A percentile compares a stretch with the other conserved stretches of the same genome.
These are phyloP conservation scores for Prunus dulcis DNA, from an alignment of 306 rosid species.

Conservation along the genomic window DNA sequence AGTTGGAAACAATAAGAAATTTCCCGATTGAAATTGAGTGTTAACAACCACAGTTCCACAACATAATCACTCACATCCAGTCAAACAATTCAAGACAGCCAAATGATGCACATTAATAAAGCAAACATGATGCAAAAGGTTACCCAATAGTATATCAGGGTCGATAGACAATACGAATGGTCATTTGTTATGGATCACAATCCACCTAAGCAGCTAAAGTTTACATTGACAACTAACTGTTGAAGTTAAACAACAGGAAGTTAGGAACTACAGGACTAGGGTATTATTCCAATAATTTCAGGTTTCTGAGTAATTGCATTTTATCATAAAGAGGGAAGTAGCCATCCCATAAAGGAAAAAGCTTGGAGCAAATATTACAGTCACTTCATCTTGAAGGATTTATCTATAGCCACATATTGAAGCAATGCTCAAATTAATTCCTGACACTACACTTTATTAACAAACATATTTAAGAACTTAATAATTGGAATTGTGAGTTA, in stretches of 20 bases:
- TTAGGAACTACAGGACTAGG: not conserved
- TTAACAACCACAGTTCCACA: not conserved
- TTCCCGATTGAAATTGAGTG: not conserved
- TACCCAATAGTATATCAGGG: not conserved
- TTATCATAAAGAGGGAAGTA: not conserved
- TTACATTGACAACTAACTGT: not conserved
- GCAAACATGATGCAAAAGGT: not conserved
- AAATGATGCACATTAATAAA: not conserved
- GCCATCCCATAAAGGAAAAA: not conserved
- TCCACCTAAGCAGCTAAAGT: not conserved
- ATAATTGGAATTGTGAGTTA: constrained; percentile 4
- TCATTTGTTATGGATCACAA: not conserved
- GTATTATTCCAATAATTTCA: not conserved
- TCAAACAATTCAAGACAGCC: not conserved
- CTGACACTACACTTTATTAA: not conserved
- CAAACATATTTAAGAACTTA: not conserved
- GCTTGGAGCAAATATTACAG: not conserved
- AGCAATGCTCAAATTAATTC: not conserved
- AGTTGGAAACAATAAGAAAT: not conserved
- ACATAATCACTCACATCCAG: not conserved
- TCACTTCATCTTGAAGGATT: not conserved
- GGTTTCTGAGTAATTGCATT: not conserved
- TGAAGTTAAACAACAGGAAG: not conserved
- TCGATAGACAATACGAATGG: not conserved
- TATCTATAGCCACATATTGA: not conserved